Percentiles rank a stretch among this genome's conserved stretches.
Evolutionary conservation across 768 basidiomycete genomes (phyloP).

Genomic region (Kwoniella europaea): DNA sequence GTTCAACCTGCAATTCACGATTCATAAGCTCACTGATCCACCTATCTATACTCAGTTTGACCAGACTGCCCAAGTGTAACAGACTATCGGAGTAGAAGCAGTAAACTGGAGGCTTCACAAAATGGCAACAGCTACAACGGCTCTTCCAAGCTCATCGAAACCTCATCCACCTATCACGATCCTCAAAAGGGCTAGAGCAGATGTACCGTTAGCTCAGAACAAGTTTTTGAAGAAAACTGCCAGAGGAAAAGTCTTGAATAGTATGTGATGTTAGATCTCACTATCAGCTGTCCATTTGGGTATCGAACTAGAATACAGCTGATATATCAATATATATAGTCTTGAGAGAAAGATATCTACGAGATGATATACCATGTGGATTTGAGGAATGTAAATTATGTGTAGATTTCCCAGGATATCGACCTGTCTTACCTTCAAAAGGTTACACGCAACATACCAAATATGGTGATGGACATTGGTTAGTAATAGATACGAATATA

Average conservation of each 20-base stretch:
- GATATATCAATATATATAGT: conserved; percentile 62
- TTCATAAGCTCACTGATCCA: not conserved
- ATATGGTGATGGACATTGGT: conserved; percentile 64
- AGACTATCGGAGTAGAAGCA: no score
- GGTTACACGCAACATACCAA: conserved; percentile 67
- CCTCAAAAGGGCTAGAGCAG: conserved; percentile 55
- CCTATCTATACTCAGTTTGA: no score
- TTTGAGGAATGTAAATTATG: conserved; percentile 73
- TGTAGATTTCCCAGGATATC: conserved; percentile 56
- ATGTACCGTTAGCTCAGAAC: conserved; percentile 66
- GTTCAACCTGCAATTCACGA: conserved; percentile 1
- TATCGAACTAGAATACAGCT: not conserved
- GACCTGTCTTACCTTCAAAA: conserved; percentile 65
- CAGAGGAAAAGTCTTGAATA: conserved; percentile 89
- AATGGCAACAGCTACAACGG: conserved; percentile 30
- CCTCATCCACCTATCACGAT: conserved; percentile 54
- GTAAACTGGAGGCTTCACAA: not conserved
- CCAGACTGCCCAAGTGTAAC: no score
- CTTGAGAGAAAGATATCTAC: conserved; percentile 87
- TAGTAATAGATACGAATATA: conserved; percentile 93
- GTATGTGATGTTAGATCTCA: conserved; percentile 60
- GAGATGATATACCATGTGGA: conserved; percentile 89
- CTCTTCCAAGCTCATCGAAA: conserved; percentile 33
- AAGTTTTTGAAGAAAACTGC: conserved; percentile 98
- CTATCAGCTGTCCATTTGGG: not conserved